These are phyloP conservation scores for Thielaviopsis punctulata DNA, from an alignment of 2,329 filamentous ascomycete genomes.

Conservation along the genomic window DNA sequence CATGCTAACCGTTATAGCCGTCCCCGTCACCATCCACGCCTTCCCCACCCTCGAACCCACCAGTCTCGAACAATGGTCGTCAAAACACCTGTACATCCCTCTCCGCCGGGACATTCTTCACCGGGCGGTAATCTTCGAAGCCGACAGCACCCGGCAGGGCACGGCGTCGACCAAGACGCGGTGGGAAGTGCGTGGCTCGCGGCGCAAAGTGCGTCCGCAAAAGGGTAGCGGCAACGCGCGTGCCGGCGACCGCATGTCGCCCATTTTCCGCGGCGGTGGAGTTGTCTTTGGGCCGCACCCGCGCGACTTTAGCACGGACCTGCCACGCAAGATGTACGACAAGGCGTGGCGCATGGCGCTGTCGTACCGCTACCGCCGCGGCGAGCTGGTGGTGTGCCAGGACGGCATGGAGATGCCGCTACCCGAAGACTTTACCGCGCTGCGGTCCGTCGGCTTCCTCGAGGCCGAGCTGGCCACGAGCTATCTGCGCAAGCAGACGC, in stretches of 20 bases:
- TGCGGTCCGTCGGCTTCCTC: slow-evolving; percentile 17
- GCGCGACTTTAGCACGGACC: slow-evolving; percentile 69
- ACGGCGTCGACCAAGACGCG: slow-evolving; percentile 72
- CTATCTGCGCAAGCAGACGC: slow-evolving; percentile 44
- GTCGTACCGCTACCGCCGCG: slow-evolving; percentile 74
- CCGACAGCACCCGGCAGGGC: slow-evolving; percentile 71
- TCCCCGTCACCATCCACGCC: slow-evolving; percentile 70
- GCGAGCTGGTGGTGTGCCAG: slow-evolving; percentile 74
- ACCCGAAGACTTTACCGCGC: slow-evolving; percentile 30
- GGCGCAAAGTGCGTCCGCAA: slow-evolving; percentile 65
- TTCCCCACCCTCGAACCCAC: slow-evolving; percentile 82
- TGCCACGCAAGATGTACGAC: slow-evolving; percentile 86
- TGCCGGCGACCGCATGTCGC: slow-evolving; percentile 63
- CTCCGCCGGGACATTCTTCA: slow-evolving; percentile 84
- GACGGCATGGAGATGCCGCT: slow-evolving; percentile 53
- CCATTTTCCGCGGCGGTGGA: slow-evolving; percentile 69
- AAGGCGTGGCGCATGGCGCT: slow-evolving; percentile 88
- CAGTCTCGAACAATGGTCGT: slow-evolving; percentile 58
- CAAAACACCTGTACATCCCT: slow-evolving; percentile 71
- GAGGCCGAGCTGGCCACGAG: slow-evolving; percentile 28
- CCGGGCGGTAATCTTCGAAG: slow-evolving; percentile 81
- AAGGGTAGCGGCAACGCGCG: slow-evolving; percentile 75
- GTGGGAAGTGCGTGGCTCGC: slow-evolving; percentile 67
- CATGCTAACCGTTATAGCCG: slow-evolving; percentile 34
- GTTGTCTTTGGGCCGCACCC: slow-evolving; percentile 82